Conservation (phyloP, 768 basidiomycete genomes). For the Tricholoma sp. region DNA sequence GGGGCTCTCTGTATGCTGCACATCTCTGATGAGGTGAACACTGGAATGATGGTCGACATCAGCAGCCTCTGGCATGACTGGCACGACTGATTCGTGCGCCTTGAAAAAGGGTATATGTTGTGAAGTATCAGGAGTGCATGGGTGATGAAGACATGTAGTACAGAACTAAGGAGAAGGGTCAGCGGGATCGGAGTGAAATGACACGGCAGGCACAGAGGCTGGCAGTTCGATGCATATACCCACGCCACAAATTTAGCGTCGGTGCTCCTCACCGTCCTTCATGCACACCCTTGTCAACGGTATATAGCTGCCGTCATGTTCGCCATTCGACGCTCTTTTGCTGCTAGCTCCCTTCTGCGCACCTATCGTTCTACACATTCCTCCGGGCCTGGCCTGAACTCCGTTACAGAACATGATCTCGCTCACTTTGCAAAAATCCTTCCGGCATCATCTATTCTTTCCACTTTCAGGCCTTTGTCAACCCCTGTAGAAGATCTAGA, state of each 20-base stretch:
- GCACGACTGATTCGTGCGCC: not conserved
- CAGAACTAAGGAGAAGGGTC: not conserved
- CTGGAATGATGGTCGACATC: constrained; percentile 33
- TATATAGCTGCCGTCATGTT: constrained; percentile 3
- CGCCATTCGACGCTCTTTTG: constrained; percentile 15
- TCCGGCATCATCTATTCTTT: constrained; percentile 57
- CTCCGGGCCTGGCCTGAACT: constrained; percentile 29
- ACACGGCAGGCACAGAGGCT: not conserved
- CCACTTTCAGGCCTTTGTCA: constrained; percentile 52
- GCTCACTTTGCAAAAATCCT: constrained; percentile 66
- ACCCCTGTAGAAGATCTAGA: constrained; percentile 60
- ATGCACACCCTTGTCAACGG: no score
- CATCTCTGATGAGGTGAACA: constrained; percentile 27
- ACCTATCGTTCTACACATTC: constrained; percentile 16
- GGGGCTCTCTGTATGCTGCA: constrained; percentile 15
- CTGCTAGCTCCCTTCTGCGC: constrained; percentile 11
- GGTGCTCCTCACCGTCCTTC: not conserved
- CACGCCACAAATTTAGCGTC: constrained; percentile 14
- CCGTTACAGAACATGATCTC: constrained; percentile 55
- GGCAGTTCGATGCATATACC: constrained; percentile 5
- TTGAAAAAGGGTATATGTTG: not conserved
- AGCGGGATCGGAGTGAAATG: constrained; percentile 7
- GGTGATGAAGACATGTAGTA: not conserved
- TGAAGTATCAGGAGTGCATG: not conserved
- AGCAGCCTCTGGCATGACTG: constrained; percentile 19